phyloP scores from a whole-genome alignment of 495 filamentous ascomycete species.

The Neurospora sp. region DNA sequence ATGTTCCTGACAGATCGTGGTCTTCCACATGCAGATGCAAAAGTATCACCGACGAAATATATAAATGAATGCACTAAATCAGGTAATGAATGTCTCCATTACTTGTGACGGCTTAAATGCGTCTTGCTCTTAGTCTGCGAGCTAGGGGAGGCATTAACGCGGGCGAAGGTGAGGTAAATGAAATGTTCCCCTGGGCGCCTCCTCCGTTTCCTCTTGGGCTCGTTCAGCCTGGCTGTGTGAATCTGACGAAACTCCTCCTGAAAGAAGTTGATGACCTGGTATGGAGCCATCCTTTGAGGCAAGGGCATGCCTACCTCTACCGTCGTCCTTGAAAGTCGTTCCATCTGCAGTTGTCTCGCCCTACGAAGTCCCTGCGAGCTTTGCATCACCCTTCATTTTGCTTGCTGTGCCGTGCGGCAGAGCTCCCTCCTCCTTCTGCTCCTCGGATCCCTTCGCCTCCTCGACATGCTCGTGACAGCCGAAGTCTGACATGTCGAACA shows the following conservation, averaged over 20 bases:
- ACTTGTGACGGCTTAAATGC: too few relatives aligned
- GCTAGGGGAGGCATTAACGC: background rate
- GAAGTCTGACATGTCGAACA: background rate
- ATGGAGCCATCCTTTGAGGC: background rate
- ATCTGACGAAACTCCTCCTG: background rate
- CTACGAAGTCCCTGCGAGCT: background rate
- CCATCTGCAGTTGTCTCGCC: background rate
- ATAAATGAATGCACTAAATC: too few relatives aligned
- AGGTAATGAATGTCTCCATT: too few relatives aligned
- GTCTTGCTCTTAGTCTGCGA: too few relatives aligned
- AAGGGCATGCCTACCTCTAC: background rate
- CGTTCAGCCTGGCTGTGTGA: background rate
- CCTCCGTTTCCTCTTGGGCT: background rate
- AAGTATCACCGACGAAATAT: background rate
- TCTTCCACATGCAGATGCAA: too few relatives aligned
- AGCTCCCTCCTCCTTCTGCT: background rate
- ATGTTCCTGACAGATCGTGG: too few relatives aligned
- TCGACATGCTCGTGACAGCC: background rate
- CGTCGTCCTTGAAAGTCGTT: background rate
- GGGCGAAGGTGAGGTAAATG: background rate
- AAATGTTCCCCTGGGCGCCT: rapidly evolving
- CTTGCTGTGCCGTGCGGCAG: background rate
- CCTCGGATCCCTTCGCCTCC: background rate
- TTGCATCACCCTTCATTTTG: background rate
- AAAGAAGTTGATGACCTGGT: background rate